phyloP scores from a whole-genome alignment of 331 rosid genomes.

The Malus hybrid region DNA sequence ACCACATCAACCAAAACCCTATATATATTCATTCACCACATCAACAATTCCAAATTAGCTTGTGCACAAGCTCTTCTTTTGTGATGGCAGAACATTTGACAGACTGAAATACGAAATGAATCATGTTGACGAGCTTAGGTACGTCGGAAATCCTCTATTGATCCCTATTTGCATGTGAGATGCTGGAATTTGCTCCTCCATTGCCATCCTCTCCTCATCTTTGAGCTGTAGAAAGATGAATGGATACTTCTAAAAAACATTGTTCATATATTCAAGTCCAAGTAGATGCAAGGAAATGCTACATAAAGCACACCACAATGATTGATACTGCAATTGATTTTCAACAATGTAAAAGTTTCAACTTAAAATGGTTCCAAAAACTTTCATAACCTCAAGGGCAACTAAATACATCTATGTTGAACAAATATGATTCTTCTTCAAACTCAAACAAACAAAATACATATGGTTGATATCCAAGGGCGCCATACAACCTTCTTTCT shows the following conservation, averaged over 20 bases:
- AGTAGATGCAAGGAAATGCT: neutral
- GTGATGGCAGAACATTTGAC: slow-evolving; percentile 25
- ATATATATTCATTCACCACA: no score
- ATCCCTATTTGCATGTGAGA: slow-evolving; percentile 63
- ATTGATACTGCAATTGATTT: neutral
- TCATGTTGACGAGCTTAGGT: slow-evolving; percentile 75
- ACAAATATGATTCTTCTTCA: neutral
- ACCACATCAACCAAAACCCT: no score
- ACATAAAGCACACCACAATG: neutral
- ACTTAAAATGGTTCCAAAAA: neutral
- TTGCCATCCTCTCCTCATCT: slow-evolving; percentile 53
- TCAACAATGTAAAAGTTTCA: neutral
- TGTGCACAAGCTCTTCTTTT: no score
- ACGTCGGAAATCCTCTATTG: slow-evolving; percentile 45
- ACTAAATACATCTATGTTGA: neutral
- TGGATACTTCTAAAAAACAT: neutral
- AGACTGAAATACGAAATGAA: slow-evolving; percentile 51
- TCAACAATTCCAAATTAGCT: no score
- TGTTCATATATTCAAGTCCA: neutral
- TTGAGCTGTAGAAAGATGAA: slow-evolving; percentile 45
- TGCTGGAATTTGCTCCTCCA: slow-evolving; percentile 67
- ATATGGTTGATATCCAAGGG: no score
- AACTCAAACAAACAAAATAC: no score
- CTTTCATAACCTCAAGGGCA: neutral
- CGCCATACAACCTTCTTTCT: no score